Evolutionary conservation across 2,329 filamentous ascomycete genomes (phyloP).

Genomic region (Alternaria rosae): DNA sequence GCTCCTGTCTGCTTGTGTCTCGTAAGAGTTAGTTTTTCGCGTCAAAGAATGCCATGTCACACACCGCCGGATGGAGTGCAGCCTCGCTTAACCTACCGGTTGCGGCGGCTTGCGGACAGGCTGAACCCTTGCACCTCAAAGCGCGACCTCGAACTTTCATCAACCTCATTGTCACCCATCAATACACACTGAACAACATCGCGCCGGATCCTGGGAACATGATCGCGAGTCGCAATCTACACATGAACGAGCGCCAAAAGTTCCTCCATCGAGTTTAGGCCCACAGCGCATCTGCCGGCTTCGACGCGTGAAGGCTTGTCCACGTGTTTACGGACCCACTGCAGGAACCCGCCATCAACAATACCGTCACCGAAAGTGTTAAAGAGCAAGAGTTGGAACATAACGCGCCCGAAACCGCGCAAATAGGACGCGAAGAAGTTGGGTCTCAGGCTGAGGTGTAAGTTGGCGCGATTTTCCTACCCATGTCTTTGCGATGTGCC

Average conservation of each 20-base stretch:
- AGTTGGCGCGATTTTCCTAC: slow-evolving; percentile 14
- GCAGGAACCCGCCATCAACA: slow-evolving; percentile 21
- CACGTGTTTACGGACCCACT: slow-evolving; percentile 35
- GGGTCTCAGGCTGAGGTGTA: slow-evolving; percentile 11
- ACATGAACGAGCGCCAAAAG: slow-evolving; percentile 15
- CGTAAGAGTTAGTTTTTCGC: slow-evolving; percentile 3
- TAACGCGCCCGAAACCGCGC: background rate
- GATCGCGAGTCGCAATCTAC: slow-evolving; percentile 22
- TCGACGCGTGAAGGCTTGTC: slow-evolving; percentile 38
- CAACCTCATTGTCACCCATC: slow-evolving; percentile 20
- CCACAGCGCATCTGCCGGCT: slow-evolving; percentile 14
- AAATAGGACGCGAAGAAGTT: background rate
- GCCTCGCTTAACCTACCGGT: slow-evolving; percentile 19
- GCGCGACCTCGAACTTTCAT: slow-evolving; percentile 29
- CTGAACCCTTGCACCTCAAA: slow-evolving; percentile 22
- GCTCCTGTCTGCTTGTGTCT: background rate
- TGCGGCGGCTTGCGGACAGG: slow-evolving; percentile 19
- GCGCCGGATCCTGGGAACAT: slow-evolving; percentile 20
- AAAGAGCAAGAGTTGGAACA: slow-evolving; percentile 15
- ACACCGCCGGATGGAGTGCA: slow-evolving; percentile 17
- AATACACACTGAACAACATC: slow-evolving; percentile 11
- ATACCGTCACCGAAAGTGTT: slow-evolving; percentile 13
- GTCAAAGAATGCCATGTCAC: slow-evolving; percentile 23
- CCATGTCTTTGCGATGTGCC: slow-evolving; percentile 11
- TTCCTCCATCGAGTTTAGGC: slow-evolving; percentile 12